Percentiles rank a stretch among this genome's conserved stretches.
phyloP scores from a whole-genome alignment of 805 yeast genomes.

The Soucietia sequanensis region DNA sequence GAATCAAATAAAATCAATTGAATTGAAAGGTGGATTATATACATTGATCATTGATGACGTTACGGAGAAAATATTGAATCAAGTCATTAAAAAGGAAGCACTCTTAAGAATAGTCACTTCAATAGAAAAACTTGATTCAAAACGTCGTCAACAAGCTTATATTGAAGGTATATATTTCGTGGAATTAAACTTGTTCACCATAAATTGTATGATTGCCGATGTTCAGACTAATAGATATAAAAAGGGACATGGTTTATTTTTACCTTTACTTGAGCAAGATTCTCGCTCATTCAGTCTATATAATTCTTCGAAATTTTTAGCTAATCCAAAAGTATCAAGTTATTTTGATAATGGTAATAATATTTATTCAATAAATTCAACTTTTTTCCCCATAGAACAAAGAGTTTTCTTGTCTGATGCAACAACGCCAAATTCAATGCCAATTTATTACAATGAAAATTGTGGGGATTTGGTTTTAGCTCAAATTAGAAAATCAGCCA shows the following conservation, averaged over 20 bases:
- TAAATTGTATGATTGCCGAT: conserved; percentile 80
- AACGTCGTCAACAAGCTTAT: conserved; percentile 58
- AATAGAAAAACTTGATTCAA: conserved; percentile 60
- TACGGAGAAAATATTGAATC: conserved; percentile 47
- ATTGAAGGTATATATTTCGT: conserved; percentile 80
- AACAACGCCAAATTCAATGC: conserved; percentile 54
- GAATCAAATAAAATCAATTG: conserved; percentile 28
- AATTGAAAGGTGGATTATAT: conserved; percentile 29
- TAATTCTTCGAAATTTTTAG: conserved; percentile 22
- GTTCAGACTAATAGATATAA: conserved; percentile 70
- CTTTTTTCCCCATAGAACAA: conserved; percentile 63
- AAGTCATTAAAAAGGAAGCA: conserved; percentile 48
- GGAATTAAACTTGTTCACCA: conserved; percentile 63
- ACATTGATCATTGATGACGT: conserved; percentile 55
- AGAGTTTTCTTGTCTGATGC: conserved; percentile 68
- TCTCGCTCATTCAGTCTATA: conserved; percentile 19
- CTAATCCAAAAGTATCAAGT: conserved; percentile 26
- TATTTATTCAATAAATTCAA: conserved; percentile 30
- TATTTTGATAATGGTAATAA: conserved; percentile 31
- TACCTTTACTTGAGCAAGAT: conserved; percentile 47
- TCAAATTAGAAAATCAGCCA: conserved; percentile 59
- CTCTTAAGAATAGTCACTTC: conserved; percentile 58
- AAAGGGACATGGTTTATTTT: conserved; percentile 67
- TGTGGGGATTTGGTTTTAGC: conserved; percentile 61
- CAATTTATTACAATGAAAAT: conserved; percentile 64